A percentile compares a stretch with the other conserved stretches of the same genome.
Conservation (phyloP, 805 yeast species). For the Metschnikowia kofuensis region DNA sequence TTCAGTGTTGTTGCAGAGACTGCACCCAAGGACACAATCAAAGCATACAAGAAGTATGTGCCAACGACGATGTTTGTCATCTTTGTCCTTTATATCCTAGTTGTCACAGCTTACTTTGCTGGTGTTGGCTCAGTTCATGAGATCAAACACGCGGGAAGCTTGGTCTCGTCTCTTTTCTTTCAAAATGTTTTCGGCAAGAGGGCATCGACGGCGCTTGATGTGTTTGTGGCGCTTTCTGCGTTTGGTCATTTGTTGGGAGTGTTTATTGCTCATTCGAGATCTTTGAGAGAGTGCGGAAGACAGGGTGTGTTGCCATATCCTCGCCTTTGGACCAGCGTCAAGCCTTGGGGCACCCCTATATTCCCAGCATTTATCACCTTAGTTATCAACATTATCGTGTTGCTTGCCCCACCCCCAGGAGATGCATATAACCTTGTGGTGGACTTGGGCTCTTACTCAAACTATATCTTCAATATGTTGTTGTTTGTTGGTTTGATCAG, state of each 20-base stretch:
- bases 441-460: conserved; percentile 29
- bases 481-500: conserved; percentile 26
- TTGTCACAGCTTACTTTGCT: conserved; percentile 33
- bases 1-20: conserved; percentile 36
- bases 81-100: conserved; percentile 30
- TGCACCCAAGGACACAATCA: conserved; percentile 24
- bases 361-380: conserved; percentile 25
- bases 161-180: conserved; percentile 30
- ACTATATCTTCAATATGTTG: conserved; percentile 26
- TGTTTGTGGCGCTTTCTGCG: conserved; percentile 30
- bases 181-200: conserved; percentile 29
- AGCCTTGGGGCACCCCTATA: conserved; percentile 32
- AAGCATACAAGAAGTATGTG: conserved; percentile 24
- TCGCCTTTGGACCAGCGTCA: conserved; percentile 26
- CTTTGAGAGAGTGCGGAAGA: conserved; percentile 32
- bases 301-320: conserved; percentile 34
- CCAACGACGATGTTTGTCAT: conserved; percentile 31
- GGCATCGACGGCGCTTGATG: conserved; percentile 23
- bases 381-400: conserved; percentile 24
- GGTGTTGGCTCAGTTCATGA: conserved; percentile 22
- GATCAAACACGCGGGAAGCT: conserved; percentile 28
- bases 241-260: conserved; percentile 30
- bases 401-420: conserved; percentile 34
- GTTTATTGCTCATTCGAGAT: conserved; percentile 28
- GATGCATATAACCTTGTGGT: conserved; percentile 33